These are phyloP conservation scores for Colletotrichum eleusines DNA, from an alignment of 2,329 filamentous ascomycete genomes.

Conservation along the genomic window DNA sequence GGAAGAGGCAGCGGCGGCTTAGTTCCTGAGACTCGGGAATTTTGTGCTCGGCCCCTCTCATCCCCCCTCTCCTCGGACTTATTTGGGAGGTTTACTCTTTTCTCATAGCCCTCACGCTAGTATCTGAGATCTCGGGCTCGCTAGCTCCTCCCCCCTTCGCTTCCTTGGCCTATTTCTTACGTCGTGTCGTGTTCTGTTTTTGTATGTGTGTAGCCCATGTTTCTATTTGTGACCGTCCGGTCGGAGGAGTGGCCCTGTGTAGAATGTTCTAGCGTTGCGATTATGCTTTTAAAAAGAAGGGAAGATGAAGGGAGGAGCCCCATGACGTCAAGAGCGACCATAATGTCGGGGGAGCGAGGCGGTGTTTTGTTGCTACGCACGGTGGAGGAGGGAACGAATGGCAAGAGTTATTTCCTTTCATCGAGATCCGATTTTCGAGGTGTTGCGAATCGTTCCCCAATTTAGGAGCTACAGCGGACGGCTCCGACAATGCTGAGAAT, in stretches of 20 bases:
- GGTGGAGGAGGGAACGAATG: no score
- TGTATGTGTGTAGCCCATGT: neutral
- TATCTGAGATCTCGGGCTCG: neutral
- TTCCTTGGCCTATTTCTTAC: neutral
- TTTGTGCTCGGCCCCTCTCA: neutral
- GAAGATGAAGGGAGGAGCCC: neutral
- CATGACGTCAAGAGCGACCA: neutral
- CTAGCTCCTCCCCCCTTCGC: neutral
- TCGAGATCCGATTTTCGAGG: no score
- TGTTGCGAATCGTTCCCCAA: neutral
- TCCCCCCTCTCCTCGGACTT: neutral
- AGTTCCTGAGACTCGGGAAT: neutral
- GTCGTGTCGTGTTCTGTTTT: neutral
- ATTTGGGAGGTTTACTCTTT: neutral
- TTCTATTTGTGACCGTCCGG: neutral
- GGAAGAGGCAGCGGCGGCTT: neutral
- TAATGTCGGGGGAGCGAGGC: neutral
- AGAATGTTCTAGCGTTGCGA: conserved; percentile 6
- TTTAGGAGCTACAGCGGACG: neutral
- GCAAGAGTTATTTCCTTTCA: no score
- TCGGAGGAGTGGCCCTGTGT: no score
- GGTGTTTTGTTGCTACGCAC: neutral
- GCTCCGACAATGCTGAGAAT: neutral
- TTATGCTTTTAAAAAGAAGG: neutral
- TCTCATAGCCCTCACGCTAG: neutral